Evolutionary conservation across 148 eudicot genomes (phyloP), one percentile per base, ranked within the genome.

Genomic region (Vaccinium myrtillus): DNA sequence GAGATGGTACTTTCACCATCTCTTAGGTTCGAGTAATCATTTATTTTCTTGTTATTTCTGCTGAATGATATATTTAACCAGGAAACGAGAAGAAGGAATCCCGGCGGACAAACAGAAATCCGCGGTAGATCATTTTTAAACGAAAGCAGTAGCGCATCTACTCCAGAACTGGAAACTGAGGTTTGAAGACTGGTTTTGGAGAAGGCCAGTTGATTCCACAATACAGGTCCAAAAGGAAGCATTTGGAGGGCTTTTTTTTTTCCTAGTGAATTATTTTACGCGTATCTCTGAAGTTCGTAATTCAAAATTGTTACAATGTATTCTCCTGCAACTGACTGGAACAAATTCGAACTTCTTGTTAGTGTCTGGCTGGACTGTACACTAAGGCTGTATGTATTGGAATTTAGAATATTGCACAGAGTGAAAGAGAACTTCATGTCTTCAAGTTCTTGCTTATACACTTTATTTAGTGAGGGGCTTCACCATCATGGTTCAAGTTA

Each of bases 61-160:
- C 4, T 12, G 21, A 21, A 7, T 36, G 4, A 19, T 75, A 19
- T 75, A 16, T 46, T 58, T 75, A 30, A 48, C 19, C 87, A 85
- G 87, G 87, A 65, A 75, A 48, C 50, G 30, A 43, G 61, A 4
- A 74, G 75, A 74, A 85, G 70, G n/a, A 58, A 56, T 81, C 27
- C 18, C 14, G 75, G 54, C 6, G 12, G 13, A 19, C 80, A 18
- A 32, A 12, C 36, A 30, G 87, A 58, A n/a, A 27, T 12, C 1
- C 39, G 32, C 6, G 27, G 25, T 13, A 59, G 36, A 51, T 36
- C 79, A 48, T 0, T 25, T n/a, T 58, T 18, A 8, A 81, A 81
- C 10, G 76, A 81, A 48, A 48, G 75, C 23, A 43, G 78, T 25
- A 48, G 87, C 50, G 48, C 77, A 73, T 73, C 36, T 18, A 18